Conservation (phyloP, 2,329 filamentous ascomycete species). For the Tolypocladium amazonense region DNA sequence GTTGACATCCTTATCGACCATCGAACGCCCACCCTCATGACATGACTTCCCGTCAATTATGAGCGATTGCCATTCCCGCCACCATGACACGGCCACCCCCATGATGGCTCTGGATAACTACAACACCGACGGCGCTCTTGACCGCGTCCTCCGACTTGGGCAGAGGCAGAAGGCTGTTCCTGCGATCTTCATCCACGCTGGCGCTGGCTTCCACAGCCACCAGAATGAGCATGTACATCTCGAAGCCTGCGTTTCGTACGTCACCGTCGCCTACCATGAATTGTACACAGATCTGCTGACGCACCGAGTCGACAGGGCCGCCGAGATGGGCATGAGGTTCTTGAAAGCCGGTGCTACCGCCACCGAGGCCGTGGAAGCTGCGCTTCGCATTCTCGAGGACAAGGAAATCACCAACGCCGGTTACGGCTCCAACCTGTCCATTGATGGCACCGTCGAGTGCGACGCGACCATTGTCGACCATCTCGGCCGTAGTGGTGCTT, state of each 20-base stretch:
- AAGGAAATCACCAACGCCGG: constrained; percentile 94
- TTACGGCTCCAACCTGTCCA: constrained; percentile 87
- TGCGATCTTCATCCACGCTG: constrained; percentile 91
- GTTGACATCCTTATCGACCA: constrained; percentile 3
- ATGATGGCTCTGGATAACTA: constrained; percentile 38
- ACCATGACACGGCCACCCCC: constrained; percentile 18
- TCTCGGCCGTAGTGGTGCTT: constrained; percentile 80
- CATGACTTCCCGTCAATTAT: constrained; percentile 18
- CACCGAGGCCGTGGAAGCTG: constrained; percentile 80
- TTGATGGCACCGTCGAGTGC: constrained; percentile 85
- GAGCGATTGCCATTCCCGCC: constrained; percentile 11
- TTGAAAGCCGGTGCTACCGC: constrained; percentile 70
- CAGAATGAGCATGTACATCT: constrained; percentile 81
- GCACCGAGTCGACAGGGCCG: constrained; percentile 50
- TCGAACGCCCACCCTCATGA: constrained; percentile 9
- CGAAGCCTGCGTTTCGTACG: constrained; percentile 79
- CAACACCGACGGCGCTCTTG: constrained; percentile 29
- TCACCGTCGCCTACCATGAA: background rate
- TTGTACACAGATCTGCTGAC: background rate
- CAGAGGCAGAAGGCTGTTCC: constrained; percentile 32
- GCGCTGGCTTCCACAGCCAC: constrained; percentile 84
- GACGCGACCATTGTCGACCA: constrained; percentile 93
- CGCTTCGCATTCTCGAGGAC: constrained; percentile 81
- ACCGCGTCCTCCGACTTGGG: constrained; percentile 25
- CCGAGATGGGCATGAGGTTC: constrained; percentile 71